Evolutionary conservation across 2,329 filamentous ascomycete species (phyloP), one percentile per base, ranked within the genome.

Genomic region (Lachnum nothofagi): DNA sequence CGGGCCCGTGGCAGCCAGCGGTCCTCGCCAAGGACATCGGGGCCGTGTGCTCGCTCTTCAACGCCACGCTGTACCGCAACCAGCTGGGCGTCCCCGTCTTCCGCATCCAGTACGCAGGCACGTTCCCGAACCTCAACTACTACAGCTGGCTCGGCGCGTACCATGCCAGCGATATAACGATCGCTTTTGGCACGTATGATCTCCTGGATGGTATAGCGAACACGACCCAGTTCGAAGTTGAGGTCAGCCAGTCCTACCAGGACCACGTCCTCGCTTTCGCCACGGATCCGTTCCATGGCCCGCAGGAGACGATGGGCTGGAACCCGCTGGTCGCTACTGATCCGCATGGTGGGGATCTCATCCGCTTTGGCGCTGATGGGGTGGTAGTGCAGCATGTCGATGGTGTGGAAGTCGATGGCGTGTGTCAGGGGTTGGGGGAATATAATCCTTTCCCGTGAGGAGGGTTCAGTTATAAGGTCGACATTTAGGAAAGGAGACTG

Each of bases 101-200:
- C 22, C 42, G 37, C 17, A 19, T 12, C 20, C 27, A 37, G 3
- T 35, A 45, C 23, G 20, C 38, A 23, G 29, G 35, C 6, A 37
- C 12, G 10, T 45, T 29, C 7, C 6, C 48, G 8, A 41, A 46
- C 3, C 10, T 23, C 17, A 24, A 24, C 20, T 12, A n/a, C 7
- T 39, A 20, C 14, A 5, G 9, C 2, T 42, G 42, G 48, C 27
- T 42, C 17, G 33, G 48, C 12, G 43, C 27, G 14, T 38, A 42
- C 23, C 48, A 46, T 44, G 12, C n/a, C 10, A n/a, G 24, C 10
- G 44, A 40, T 8, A 7, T 42, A 12, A 37, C 29, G 14, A 20
- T 46, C 33, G 43, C 67, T 1, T 66, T 67, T 38, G 65, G 65
- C 14, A 67, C 65, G 0, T 58, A 66, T 40, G 56, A 54, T 23